Conservation (phyloP, 2,329 filamentous ascomycete genomes). For the Boeremia lycopersici region DNA sequence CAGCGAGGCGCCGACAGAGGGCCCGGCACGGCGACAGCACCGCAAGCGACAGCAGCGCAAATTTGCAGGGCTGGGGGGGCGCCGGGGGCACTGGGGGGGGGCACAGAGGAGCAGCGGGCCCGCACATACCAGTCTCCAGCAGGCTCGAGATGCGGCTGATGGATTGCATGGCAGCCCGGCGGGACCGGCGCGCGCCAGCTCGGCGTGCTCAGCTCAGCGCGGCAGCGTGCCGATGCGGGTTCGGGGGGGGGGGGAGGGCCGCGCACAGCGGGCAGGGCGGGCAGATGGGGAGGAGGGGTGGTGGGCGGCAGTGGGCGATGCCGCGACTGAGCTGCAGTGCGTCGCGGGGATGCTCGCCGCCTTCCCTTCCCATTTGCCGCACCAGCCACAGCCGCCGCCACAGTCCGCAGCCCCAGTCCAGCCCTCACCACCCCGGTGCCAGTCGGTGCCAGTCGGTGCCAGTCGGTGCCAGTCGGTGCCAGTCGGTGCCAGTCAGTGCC, state of each 20-base stretch:
- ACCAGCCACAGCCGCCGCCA: not conserved
- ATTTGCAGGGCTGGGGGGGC: conserved; percentile 1
- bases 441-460: too few relatives aligned
- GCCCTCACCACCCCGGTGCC: not conserved
- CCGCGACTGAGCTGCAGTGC: not conserved
- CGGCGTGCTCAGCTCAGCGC: not conserved
- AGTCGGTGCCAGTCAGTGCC: too few relatives aligned
- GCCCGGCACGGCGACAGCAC: conserved; percentile 1
- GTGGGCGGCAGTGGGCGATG: conserved; percentile 23
- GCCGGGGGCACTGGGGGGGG: not conserved
- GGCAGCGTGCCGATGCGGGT: conserved; percentile 19
- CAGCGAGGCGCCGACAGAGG: not conserved
- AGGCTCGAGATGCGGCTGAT: conserved; percentile 92
- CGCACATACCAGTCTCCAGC: conserved; percentile 81
- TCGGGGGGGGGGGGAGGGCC: too few relatives aligned
- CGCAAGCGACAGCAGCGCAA: not conserved
- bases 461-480: too few relatives aligned
- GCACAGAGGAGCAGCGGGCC: conserved; percentile 1
- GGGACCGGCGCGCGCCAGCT: too few relatives aligned
- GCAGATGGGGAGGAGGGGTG: conserved; percentile 31
- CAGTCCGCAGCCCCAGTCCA: too few relatives aligned
- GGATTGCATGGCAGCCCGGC: conserved; percentile 75
- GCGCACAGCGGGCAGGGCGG: not conserved
- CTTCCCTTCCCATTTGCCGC: conserved; percentile 18
- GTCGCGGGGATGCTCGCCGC: conserved; percentile 4